These are phyloP conservation scores for Cordyceps pruinosa DNA, from an alignment of 2,329 filamentous ascomycete species.

Conservation along the genomic window DNA sequence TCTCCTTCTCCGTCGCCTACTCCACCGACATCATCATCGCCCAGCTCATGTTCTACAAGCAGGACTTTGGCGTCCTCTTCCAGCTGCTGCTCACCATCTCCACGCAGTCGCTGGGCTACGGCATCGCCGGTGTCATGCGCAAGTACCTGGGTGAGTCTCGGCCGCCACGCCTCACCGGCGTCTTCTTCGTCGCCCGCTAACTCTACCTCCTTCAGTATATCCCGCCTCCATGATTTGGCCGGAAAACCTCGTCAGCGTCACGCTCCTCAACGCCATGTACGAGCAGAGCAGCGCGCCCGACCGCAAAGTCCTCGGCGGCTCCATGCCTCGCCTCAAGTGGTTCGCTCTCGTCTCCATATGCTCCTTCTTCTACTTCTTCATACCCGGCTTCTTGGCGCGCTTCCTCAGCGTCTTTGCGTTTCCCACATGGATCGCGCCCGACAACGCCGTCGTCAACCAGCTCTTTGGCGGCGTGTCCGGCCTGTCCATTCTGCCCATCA, in stretches of 20 bases:
- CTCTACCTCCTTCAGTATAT: constrained; percentile 37
- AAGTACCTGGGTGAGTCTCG: constrained; percentile 54
- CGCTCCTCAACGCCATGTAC: constrained; percentile 67
- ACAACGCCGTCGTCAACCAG: constrained; percentile 63
- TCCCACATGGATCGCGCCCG: constrained; percentile 63
- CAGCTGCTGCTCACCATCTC: constrained; percentile 61
- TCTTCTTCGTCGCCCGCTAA: background rate
- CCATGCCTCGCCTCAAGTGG: constrained; percentile 58
- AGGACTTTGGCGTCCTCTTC: constrained; percentile 59
- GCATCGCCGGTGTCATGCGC: constrained; percentile 61
- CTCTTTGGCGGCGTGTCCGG: constrained; percentile 65
- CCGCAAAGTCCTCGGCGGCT: constrained; percentile 52
- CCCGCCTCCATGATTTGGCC: constrained; percentile 72
- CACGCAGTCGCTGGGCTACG: constrained; percentile 63
- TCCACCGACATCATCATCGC: constrained; percentile 69
- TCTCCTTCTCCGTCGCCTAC: constrained; percentile 63
- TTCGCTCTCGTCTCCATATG: constrained; percentile 51
- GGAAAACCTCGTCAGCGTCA: constrained; percentile 56
- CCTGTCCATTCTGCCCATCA: constrained; percentile 61
- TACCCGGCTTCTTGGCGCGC: constrained; percentile 62
- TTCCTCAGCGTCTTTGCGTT: constrained; percentile 66
- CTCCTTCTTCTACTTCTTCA: constrained; percentile 61
- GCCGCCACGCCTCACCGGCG: too few relatives aligned
- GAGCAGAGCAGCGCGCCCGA: constrained; percentile 47
- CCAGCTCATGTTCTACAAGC: constrained; percentile 64